Evolutionary conservation across 257 asterid species (phyloP).

Genomic region (Solanum rostratum): DNA sequence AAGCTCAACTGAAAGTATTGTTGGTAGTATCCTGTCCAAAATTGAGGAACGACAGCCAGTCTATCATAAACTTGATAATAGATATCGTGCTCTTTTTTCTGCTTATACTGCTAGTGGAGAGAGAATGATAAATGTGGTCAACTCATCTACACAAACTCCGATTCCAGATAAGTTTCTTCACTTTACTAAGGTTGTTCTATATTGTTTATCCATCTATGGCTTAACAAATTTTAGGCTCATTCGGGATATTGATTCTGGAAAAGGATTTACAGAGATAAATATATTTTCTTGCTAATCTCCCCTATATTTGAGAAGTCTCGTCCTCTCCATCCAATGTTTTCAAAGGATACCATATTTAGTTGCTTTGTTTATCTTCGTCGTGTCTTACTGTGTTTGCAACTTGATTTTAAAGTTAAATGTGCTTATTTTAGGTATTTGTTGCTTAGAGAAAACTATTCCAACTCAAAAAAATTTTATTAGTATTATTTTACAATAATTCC

Average conservation of each 20-base stretch:
- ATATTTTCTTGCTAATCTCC: background rate
- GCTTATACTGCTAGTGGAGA: background rate
- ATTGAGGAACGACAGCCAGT: background rate
- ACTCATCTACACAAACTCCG: background rate
- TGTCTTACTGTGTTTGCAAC: background rate
- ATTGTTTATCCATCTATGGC: no score
- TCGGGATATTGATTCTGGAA: no score
- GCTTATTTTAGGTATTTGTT: background rate
- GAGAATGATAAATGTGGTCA: background rate
- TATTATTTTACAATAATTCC: no score
- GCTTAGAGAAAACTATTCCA: no score
- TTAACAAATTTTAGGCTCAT: no score
- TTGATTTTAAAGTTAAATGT: background rate
- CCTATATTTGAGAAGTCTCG: background rate
- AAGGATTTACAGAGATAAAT: no score
- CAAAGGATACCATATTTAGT: background rate
- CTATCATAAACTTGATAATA: background rate
- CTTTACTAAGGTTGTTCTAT: background rate
- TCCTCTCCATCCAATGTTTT: background rate
- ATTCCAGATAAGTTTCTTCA: background rate
- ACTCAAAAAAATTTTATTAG: no score
- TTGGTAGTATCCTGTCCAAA: background rate
- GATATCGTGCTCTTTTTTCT: background rate
- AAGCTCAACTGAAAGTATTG: background rate
- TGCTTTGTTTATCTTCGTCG: background rate